phyloP scores from a whole-genome alignment of 352 stramenopile species.

The Globisporangium abappressorium region DNA sequence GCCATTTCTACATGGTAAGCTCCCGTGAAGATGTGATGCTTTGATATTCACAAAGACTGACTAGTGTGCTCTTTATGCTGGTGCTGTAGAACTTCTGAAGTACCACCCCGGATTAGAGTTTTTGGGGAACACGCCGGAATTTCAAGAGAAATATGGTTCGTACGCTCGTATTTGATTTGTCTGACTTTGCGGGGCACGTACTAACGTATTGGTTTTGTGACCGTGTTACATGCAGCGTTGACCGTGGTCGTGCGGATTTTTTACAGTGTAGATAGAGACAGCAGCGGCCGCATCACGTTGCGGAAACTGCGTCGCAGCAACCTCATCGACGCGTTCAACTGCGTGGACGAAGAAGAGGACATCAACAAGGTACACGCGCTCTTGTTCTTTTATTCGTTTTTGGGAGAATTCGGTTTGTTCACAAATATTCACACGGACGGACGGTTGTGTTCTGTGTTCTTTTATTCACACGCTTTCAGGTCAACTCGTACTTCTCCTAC shows the following conservation, averaged over 20 bases:
- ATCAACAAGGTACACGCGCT: slow-evolving; percentile 95
- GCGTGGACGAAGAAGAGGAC: slow-evolving; percentile 98
- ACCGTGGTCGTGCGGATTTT: slow-evolving; percentile 96
- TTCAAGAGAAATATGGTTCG: slow-evolving; percentile 98
- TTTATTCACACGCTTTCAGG: slow-evolving; percentile 26
- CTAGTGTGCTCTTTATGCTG: neutral
- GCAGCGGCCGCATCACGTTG: slow-evolving; percentile 94
- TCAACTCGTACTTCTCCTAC: slow-evolving; percentile 97
- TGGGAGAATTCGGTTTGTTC: neutral
- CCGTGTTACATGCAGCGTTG: slow-evolving; percentile 55
- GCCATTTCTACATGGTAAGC: slow-evolving; percentile 91
- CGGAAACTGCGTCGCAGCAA: slow-evolving; percentile 94
- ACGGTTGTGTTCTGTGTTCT: neutral
- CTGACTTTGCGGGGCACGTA: neutral
- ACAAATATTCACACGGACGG: neutral
- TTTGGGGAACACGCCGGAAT: slow-evolving; percentile 96
- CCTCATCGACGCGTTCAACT: slow-evolving; percentile 93
- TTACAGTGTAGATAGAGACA: slow-evolving; percentile 92
- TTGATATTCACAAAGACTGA: too few species aligned
- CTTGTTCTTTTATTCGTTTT: neutral
- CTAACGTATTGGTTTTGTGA: neutral
- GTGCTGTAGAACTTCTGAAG: slow-evolving; percentile 73
- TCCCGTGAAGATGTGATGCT: neutral
- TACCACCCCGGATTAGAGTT: slow-evolving; percentile 95
- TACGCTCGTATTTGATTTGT: too few species aligned